Evolutionary conservation across 202 grass and related monocot species (phyloP), one percentile per base, ranked within the genome.

Genomic region (Setaria italica): DNA sequence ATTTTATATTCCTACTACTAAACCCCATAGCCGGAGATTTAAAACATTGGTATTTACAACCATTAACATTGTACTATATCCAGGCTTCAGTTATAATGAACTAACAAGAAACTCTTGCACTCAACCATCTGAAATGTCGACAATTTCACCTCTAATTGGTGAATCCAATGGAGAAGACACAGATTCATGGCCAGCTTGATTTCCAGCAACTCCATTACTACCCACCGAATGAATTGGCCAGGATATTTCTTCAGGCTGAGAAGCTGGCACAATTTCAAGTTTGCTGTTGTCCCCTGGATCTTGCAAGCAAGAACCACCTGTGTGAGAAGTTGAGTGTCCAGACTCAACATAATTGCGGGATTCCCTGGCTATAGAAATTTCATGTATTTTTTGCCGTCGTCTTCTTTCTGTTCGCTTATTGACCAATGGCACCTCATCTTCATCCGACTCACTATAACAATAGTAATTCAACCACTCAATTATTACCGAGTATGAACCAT

Each of bases 381-480:
- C 58, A 54, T 86, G 66, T 19, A 81, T 48, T 64, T 82, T 93
- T 58, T 93, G 79, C 1, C 72, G 77, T 41, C 88, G 85, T 51
- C 92, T 94, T 62, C 89, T 85, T 85, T 91, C 87, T 16, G 95
- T 83, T 79, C 88, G 87, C 81, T 97, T 97, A 85, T 97, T 97
- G 74, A 94, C 72, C 56, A 97, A 89, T 77, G 89, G 95, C 20
- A 79, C 67, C 34, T 74, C 75, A 12, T 91, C 87, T 77, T 95
- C 95, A 53, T 94, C 90, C 8, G 75, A 84, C 11, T 93, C 86
- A 82, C 91, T 84, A 1, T 80, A 48, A 80, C 56, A 83, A 80
- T 91, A 97, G 58, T 85, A 87, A 37, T 88, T 83, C 82, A 91
- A 49, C 85, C 79, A 86, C 77, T 89, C 86, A 72, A 91, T 90